Conservation (phyloP, 2,329 filamentous ascomycete species). For the Rhynchosporium secalis region DNA sequence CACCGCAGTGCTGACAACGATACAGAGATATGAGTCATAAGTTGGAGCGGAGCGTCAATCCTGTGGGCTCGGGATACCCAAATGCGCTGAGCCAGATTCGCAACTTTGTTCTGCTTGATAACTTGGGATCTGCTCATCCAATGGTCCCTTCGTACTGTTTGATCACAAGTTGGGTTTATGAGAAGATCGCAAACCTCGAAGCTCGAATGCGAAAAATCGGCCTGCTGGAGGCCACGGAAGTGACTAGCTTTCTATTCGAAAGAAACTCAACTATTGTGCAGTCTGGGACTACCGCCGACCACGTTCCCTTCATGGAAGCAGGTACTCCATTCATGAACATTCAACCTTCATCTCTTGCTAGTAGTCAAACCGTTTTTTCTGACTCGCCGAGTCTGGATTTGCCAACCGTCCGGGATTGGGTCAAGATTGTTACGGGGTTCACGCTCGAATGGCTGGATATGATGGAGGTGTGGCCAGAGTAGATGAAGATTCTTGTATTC, state of each 20-base stretch:
- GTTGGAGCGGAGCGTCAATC: conserved; percentile 71
- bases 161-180: conserved; percentile 87
- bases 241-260: conserved; percentile 27
- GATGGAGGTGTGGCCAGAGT: conserved; percentile 27
- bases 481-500: not conserved
- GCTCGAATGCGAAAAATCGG: conserved; percentile 64
- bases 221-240: conserved; percentile 64
- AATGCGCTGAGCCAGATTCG: conserved; percentile 75
- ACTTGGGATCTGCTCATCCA: conserved; percentile 69
- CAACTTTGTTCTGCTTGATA: conserved; percentile 81
- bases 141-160: conserved; percentile 78
- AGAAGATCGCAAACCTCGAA: conserved; percentile 70
- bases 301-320: conserved; percentile 79
- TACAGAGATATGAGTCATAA: conserved; percentile 68
- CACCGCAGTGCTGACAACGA: conserved; percentile 9
- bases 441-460: conserved; percentile 82
- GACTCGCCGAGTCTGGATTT: conserved; percentile 81
- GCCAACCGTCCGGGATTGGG: conserved; percentile 79
- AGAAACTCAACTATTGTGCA: conserved; percentile 40
- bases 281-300: conserved; percentile 69
- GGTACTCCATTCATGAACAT: conserved; percentile 90
- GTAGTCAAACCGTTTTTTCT: conserved; percentile 77
- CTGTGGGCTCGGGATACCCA: conserved; percentile 66
- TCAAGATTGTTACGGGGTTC: conserved; percentile 77
- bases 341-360: conserved; percentile 77